A percentile compares a stretch with the other conserved stretches of the same genome.
Conservation (phyloP, 352 stramenopile species). For the Thalassiosira pacifica region DNA sequence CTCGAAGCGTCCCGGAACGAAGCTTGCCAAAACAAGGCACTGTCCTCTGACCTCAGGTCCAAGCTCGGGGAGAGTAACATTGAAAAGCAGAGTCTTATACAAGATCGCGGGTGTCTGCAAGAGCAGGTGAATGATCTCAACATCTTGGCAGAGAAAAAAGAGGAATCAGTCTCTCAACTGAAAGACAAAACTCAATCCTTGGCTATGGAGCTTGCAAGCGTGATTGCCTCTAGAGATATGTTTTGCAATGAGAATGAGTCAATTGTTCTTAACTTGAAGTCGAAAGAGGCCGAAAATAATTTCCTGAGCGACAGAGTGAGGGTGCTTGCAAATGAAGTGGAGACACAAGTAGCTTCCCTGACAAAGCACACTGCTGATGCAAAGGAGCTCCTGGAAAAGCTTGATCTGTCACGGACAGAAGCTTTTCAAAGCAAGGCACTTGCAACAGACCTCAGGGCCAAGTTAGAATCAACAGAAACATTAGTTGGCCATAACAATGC, state of each 20-base stretch:
- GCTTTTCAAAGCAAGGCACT: constrained; percentile 13
- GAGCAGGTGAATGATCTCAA: constrained; percentile 36
- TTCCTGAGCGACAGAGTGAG: not conserved
- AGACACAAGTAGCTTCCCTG: not conserved
- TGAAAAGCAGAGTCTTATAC: constrained; percentile 27
- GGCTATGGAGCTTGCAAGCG: constrained; percentile 4
- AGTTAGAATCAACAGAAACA: constrained; percentile 17
- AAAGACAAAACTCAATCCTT: constrained; percentile 14
- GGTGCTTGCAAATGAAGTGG: constrained; percentile 16
- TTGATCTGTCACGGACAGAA: not conserved
- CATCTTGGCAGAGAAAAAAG: constrained; percentile 15
- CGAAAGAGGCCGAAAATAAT: constrained; percentile 16
- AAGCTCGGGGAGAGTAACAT: constrained; percentile 33
- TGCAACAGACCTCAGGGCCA: not conserved
- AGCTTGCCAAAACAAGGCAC: constrained; percentile 14
- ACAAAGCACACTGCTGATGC: not conserved
- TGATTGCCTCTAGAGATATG: constrained; percentile 9
- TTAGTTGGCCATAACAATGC: not conserved
- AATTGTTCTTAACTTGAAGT: constrained; percentile 7
- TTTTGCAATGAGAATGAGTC: constrained; percentile 2
- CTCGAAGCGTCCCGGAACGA: constrained; percentile 20
- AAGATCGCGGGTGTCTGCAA: constrained; percentile 18
- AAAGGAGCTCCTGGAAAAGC: constrained; percentile 15
- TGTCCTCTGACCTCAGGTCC: constrained; percentile 28
- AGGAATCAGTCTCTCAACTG: not conserved